Conservation (phyloP, 2,329 filamentous ascomycete species). For the Stemphylium beticola region DNA sequence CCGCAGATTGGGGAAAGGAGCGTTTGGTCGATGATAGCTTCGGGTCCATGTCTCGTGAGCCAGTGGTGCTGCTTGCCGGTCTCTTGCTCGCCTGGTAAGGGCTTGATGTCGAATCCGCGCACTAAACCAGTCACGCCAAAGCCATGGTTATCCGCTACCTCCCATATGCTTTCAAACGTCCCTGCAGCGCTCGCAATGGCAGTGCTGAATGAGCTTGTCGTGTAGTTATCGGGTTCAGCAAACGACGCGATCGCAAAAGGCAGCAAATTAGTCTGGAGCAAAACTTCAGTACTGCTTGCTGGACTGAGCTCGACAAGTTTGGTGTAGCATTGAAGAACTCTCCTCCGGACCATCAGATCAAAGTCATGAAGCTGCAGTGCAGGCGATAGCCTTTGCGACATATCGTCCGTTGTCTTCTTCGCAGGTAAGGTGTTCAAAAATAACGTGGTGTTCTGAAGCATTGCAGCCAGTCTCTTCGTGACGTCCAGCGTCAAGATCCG, state of each 20-base stretch:
- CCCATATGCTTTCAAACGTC: constrained; percentile 93
- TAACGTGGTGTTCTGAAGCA: constrained; percentile 92
- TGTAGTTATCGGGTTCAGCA: constrained; percentile 89
- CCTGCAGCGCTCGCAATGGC: constrained; percentile 90
- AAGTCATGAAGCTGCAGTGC: constrained; percentile 88
- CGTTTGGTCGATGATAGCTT: constrained; percentile 67
- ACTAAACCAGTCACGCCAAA: constrained; percentile 92
- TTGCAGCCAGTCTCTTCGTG: constrained; percentile 86
- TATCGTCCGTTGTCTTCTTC: constrained; percentile 86
- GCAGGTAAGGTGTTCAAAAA: constrained; percentile 85
- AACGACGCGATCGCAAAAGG: constrained; percentile 90
- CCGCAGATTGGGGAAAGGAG: constrained; percentile 71
- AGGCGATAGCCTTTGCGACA: constrained; percentile 80
- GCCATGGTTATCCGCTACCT: constrained; percentile 90
- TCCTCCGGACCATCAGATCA: constrained; percentile 88
- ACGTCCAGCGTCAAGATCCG: constrained; percentile 91
- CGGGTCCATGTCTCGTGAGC: constrained; percentile 63
- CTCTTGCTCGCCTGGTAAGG: constrained; percentile 66
- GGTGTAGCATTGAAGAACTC: constrained; percentile 93
- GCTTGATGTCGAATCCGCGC: constrained; percentile 74
- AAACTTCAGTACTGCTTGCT: constrained; percentile 79
- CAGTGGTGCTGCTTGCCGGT: constrained; percentile 55
- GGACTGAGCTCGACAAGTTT: constrained; percentile 90
- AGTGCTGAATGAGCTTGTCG: constrained; percentile 81
- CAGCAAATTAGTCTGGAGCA: constrained; percentile 89